Evolutionary conservation across 345 rosid genomes (phyloP).

Genomic region (Alliaria petiolata): DNA sequence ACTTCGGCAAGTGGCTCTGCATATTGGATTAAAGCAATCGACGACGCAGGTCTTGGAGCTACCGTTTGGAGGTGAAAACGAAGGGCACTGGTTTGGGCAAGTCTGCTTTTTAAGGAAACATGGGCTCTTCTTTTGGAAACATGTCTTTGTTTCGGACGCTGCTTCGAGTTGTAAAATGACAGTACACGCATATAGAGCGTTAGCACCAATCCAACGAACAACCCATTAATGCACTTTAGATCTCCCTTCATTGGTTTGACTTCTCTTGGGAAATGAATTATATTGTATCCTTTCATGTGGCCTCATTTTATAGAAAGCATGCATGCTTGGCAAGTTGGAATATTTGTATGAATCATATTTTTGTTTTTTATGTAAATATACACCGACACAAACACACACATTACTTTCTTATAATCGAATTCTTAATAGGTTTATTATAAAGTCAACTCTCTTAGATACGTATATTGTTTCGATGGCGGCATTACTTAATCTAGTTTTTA

Average conservation of each 20-base stretch:
- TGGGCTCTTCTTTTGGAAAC: slow-evolving; percentile 25
- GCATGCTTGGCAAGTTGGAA: slow-evolving; percentile 3
- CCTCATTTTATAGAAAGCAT: slow-evolving; percentile 11
- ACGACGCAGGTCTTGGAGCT: slow-evolving; percentile 36
- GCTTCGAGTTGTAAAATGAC: slow-evolving; percentile 22
- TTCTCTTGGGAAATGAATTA: neutral
- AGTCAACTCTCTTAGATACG: neutral
- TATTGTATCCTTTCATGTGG: neutral
- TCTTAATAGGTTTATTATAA: neutral
- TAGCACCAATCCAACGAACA: slow-evolving; percentile 3
- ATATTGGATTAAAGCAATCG: slow-evolving; percentile 35
- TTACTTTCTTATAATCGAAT: neutral
- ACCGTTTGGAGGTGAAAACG: slow-evolving; percentile 20
- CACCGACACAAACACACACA: slow-evolving; percentile 10
- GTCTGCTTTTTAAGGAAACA: slow-evolving; percentile 32
- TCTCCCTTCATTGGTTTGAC: slow-evolving; percentile 13
- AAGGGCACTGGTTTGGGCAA: slow-evolving; percentile 42
- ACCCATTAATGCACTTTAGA: neutral
- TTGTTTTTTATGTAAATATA: neutral
- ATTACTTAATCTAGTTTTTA: neutral
- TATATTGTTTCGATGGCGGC: neutral
- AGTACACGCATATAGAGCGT: neutral
- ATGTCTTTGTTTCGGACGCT: slow-evolving; percentile 20
- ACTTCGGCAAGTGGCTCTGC: slow-evolving; percentile 39
- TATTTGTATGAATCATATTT: neutral